Percentiles rank a stretch among this genome's conserved stretches.
These are phyloP conservation scores for Ophiostoma tasmaniense DNA, from an alignment of 2,329 filamentous ascomycete species.

Conservation along the genomic window DNA sequence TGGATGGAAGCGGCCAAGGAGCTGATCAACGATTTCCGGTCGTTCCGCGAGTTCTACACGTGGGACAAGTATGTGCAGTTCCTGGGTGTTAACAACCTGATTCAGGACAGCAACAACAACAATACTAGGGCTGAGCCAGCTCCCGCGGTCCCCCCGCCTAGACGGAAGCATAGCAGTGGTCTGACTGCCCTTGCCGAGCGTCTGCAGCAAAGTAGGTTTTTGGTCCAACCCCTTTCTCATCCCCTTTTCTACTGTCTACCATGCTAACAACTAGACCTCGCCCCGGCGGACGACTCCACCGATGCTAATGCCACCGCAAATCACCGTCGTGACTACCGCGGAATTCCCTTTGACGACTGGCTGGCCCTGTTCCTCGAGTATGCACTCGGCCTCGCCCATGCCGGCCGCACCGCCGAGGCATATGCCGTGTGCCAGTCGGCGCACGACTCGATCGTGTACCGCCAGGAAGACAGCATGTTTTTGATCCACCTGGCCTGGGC, in stretches of 20 bases:
- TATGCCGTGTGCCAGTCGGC: conserved; percentile 75
- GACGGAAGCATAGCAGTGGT: conserved; percentile 30
- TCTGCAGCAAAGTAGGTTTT: conserved; percentile 36
- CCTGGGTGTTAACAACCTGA: conserved; percentile 35
- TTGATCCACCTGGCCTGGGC: conserved; percentile 72
- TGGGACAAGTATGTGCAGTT: conserved; percentile 59
- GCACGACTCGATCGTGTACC: conserved; percentile 71
- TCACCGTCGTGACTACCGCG: conserved; percentile 42
- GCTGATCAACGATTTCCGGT: conserved; percentile 55
- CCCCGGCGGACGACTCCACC: conserved; percentile 26
- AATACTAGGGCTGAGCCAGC: background rate
- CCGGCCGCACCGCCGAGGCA: conserved; percentile 59
- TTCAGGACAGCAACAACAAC: conserved; percentile 26
- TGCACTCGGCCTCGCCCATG: conserved; percentile 63
- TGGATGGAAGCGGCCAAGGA: conserved; percentile 54
- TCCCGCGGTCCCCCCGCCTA: background rate
- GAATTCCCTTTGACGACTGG: conserved; percentile 77
- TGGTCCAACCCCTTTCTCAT: no score
- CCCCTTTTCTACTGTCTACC: background rate
- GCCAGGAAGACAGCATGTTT: conserved; percentile 53
- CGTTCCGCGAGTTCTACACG: conserved; percentile 55
- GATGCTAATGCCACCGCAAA: background rate
- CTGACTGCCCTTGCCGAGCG: conserved; percentile 49
- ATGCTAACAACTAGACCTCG: conserved; percentile 25
- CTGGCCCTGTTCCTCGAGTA: conserved; percentile 85